These are phyloP conservation scores for Neltuma alba DNA, from an alignment of 306 rosid genomes.

Conservation along the genomic window DNA sequence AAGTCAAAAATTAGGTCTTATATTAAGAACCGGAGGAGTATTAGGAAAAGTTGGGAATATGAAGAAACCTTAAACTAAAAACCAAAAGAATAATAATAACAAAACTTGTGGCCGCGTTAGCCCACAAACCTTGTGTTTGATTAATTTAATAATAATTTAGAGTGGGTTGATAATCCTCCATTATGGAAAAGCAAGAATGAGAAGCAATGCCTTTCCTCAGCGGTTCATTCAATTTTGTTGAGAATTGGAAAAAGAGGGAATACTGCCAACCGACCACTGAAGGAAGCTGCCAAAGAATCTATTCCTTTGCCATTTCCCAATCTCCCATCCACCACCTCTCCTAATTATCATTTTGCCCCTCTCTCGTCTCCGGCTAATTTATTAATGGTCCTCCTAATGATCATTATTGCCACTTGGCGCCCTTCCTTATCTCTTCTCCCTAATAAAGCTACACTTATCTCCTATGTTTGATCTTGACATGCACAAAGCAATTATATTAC, in stretches of 20 bases:
- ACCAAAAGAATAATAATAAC: constrained; percentile 19
- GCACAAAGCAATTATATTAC: no score
- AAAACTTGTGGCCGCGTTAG: constrained; percentile 3
- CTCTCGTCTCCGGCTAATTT: background rate
- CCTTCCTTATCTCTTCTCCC: constrained; percentile 38
- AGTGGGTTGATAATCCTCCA: constrained; percentile 26
- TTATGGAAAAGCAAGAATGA: constrained; percentile 38
- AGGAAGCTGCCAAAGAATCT: constrained; percentile 62
- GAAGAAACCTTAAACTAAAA: constrained; percentile 11
- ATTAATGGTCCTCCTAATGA: constrained; percentile 30
- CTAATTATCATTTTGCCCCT: constrained; percentile 53
- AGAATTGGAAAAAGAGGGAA: constrained; percentile 31
- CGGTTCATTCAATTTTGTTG: background rate
- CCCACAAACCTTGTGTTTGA: constrained; percentile 19
- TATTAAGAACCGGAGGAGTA: no score
- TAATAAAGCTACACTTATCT: constrained; percentile 15
- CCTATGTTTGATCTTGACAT: constrained; percentile 2
- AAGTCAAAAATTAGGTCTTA: no score
- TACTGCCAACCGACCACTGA: constrained; percentile 59
- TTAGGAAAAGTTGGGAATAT: no score
- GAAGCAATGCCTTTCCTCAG: constrained; percentile 51
- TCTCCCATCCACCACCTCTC: constrained; percentile 37
- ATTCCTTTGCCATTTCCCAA: constrained; percentile 22
- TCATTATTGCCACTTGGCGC: constrained; percentile 29
- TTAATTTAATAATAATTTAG: background rate